Evolutionary conservation across 495 filamentous ascomycete species (phyloP), one percentile per base, ranked within the genome.

Genomic region (Aspergillus haitiensis): DNA sequence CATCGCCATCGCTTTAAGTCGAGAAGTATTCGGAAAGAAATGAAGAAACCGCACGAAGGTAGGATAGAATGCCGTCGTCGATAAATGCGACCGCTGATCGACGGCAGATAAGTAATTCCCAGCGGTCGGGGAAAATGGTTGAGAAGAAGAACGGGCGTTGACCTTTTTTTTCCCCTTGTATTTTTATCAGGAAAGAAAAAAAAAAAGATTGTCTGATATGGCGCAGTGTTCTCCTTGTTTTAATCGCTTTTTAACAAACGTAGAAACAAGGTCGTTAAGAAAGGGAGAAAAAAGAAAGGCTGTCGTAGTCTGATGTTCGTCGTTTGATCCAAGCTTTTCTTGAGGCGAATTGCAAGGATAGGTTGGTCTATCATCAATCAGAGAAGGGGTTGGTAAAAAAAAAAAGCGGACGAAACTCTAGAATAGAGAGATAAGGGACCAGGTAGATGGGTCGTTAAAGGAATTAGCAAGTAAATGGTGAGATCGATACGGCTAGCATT

Each of bases 61-160:
- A 52, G 55, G 59, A 61, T 16, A 56, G 58, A 62, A 64, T 67
- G 74, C 75, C 72, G 74, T 72, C 75, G 74, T 76, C 75, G 72
- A 64, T 70, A 65, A 60, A 67, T 63, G 74, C 70, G 76, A 79
- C 77, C 77, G 77, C 77, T 79, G 72, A 77, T 76, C 75, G 77
- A 78, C 75, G 77, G 74, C 75, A 67, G 72, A 52, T 64, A 50
- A 55, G 32, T 56, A 34, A 52, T 76, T 73, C 76, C 77, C 77
- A 79, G 77, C 77, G 74, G 77, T 77, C 73, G 70, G 74, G 75
- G 77, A 62, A 74, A 45, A 58, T 59, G 58, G 32, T 55, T 37
- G 18, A 55, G 34, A 45, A 57, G 45, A 15, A 35, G 39, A 56
- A 55, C 59, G 48, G 53, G 45, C 33, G 32, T 57, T 11, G 52